phyloP scores from a whole-genome alignment of 192 early-diverging fungal genomes.

The Entomortierella beljakovae region DNA sequence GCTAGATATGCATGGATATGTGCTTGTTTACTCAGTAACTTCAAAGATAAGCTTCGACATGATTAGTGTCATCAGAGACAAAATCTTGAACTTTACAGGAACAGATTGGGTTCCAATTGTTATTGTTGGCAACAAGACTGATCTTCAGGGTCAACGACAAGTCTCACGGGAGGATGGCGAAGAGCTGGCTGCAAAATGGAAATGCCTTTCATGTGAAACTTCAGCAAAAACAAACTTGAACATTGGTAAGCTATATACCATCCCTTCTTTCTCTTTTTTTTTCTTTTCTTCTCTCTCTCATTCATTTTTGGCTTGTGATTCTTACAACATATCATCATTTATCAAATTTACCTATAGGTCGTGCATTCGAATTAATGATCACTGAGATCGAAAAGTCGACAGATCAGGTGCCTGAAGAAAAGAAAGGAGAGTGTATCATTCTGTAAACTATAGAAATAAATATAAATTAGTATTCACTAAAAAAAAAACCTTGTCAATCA shows the following conservation, averaged over 20 bases:
- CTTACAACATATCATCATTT: neutral
- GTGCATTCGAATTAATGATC: constrained; percentile 86
- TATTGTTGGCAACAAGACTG: constrained; percentile 94
- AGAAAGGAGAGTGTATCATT: constrained; percentile 64
- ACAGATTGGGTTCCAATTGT: constrained; percentile 91
- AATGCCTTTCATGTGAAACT: constrained; percentile 90
- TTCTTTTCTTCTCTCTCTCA: neutral
- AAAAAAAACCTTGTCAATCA: neutral
- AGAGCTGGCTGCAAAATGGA: constrained; percentile 81
- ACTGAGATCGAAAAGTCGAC: constrained; percentile 83
- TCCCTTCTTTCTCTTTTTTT: too few relatives aligned
- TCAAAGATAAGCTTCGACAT: constrained; percentile 90
- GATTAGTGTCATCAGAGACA: constrained; percentile 88
- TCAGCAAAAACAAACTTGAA: constrained; percentile 93
- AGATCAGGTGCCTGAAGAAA: constrained; percentile 64
- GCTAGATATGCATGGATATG: constrained; percentile 93
- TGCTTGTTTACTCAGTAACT: constrained; percentile 93
- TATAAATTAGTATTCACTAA: neutral
- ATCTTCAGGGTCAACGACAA: constrained; percentile 82
- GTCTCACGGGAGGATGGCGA: constrained; percentile 82
- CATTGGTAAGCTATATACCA: constrained; percentile 65
- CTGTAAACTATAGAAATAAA: constrained; percentile 7
- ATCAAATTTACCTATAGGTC: constrained; percentile 41
- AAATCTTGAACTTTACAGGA: constrained; percentile 93
- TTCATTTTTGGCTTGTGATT: too few relatives aligned